A percentile compares a stretch with the other conserved stretches of the same genome.
Evolutionary conservation across 2,329 filamentous ascomycete species (phyloP).

Genomic region (Alternaria longipes): DNA sequence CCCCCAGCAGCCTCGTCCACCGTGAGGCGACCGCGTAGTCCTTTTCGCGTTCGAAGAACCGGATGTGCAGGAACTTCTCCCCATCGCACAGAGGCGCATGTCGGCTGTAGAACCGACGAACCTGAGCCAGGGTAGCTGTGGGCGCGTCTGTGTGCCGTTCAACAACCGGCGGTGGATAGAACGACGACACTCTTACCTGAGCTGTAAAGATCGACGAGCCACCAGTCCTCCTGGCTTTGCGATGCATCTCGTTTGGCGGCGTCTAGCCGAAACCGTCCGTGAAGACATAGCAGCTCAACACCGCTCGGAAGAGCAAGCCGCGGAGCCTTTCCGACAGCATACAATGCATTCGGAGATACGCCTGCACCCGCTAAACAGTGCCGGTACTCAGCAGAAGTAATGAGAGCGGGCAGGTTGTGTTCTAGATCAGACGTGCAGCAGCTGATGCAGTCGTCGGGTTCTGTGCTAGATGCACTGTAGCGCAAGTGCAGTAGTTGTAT

Average conservation of each 20-base stretch:
- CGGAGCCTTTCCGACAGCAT: constrained; percentile 10
- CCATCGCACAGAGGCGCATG: constrained; percentile 13
- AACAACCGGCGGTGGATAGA: neutral
- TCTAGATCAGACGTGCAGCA: constrained; percentile 19
- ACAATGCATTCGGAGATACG: constrained; percentile 4
- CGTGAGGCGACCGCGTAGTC: constrained; percentile 4
- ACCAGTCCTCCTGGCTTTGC: constrained; percentile 13
- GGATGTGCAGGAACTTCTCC: constrained; percentile 23
- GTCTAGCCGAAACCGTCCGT: constrained; percentile 20
- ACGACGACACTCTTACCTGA: constrained; percentile 12
- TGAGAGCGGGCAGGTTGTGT: constrained; percentile 19
- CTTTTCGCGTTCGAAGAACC: constrained; percentile 16
- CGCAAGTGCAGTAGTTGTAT: constrained; percentile 14
- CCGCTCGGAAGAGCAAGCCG: constrained; percentile 9
- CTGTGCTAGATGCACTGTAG: constrained; percentile 10
- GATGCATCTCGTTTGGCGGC: constrained; percentile 4
- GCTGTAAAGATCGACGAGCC: constrained; percentile 19
- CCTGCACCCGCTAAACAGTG: neutral
- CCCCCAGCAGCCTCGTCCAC: constrained; percentile 13
- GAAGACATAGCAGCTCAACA: constrained; percentile 16
- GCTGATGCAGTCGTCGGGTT: constrained; percentile 12
- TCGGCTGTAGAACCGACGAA: constrained; percentile 13
- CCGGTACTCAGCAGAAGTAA: constrained; percentile 4
- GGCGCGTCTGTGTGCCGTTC: constrained; percentile 8
- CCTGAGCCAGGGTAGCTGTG: neutral